These are phyloP conservation scores for Rhynchospora breviuscula DNA, from an alignment of 176 grass and related monocot genomes.

Conservation along the genomic window DNA sequence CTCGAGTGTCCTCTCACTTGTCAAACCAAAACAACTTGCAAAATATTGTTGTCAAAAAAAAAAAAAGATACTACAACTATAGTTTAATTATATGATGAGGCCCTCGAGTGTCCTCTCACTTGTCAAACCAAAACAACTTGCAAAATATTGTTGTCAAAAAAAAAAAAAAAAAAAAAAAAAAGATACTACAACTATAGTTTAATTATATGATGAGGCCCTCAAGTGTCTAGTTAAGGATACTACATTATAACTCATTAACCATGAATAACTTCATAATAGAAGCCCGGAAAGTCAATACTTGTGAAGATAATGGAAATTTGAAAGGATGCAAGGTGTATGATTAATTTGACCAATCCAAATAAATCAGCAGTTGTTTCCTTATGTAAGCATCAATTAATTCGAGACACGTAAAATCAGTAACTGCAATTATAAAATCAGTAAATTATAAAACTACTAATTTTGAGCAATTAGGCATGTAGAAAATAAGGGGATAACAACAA, in stretches of 20 bases:
- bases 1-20: neutral
- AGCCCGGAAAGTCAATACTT: neutral
- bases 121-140: neutral
- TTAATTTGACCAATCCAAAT: neutral
- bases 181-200: neutral
- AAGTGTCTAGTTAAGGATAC: neutral
- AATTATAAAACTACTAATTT: neutral
- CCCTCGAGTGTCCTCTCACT: neutral
- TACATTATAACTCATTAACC: neutral
- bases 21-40: neutral
- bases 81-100: neutral
- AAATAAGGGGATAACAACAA: neutral
- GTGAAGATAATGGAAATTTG: neutral
- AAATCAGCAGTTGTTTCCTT: neutral
- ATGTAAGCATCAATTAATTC: neutral
- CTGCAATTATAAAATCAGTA: neutral
- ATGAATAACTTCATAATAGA: constrained; percentile 4
- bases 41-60: neutral
- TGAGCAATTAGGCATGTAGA: neutral
- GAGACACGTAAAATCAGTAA: neutral
- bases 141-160: neutral
- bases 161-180: neutral
- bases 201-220: neutral
- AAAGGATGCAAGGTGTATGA: neutral
- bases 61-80: neutral